phyloP scores from a whole-genome alignment of 2,329 filamentous ascomycete genomes.

The Cytospora piceae region DNA sequence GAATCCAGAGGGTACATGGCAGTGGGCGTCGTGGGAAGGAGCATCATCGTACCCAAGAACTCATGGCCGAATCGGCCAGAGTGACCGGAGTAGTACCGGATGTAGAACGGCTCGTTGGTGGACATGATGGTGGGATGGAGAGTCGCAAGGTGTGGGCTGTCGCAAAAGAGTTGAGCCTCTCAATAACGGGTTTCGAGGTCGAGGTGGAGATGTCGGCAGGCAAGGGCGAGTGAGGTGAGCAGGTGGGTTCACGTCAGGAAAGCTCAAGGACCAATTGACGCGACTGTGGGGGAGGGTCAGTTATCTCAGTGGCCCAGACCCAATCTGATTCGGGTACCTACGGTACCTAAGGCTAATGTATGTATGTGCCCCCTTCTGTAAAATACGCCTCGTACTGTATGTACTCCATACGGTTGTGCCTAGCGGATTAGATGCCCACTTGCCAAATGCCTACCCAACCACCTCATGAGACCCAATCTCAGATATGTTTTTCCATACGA shows the following conservation, averaged over 20 bases:
- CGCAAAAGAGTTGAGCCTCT: not conserved
- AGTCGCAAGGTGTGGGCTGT: not conserved
- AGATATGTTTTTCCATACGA: too few relatives aligned
- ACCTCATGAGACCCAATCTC: too few relatives aligned
- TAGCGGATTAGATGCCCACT: not conserved
- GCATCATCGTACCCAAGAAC: conserved; percentile 73
- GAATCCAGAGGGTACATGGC: not conserved
- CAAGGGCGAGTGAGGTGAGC: not conserved
- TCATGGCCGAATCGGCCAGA: conserved; percentile 97
- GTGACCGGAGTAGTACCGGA: conserved; percentile 98
- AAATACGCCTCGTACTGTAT: not conserved
- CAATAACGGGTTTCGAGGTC: not conserved
- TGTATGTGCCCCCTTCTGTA: not conserved
- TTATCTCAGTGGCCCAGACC: not conserved
- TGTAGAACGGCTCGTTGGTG: conserved; percentile 83
- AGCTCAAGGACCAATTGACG: not conserved
- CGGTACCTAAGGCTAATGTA: not conserved
- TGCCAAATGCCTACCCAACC: too few relatives aligned
- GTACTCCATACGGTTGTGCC: not conserved
- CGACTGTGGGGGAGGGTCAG: not conserved
- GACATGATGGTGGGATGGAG: conserved; percentile 58
- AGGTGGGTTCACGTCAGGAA: not conserved
- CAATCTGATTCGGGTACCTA: not conserved
- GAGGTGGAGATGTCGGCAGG: not conserved
- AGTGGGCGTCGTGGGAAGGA: not conserved